A percentile compares a stretch with the other conserved stretches of the same genome.
These are phyloP conservation scores for Oryza australiensis DNA, from an alignment of 176 grass and related monocot genomes.

Conservation along the genomic window DNA sequence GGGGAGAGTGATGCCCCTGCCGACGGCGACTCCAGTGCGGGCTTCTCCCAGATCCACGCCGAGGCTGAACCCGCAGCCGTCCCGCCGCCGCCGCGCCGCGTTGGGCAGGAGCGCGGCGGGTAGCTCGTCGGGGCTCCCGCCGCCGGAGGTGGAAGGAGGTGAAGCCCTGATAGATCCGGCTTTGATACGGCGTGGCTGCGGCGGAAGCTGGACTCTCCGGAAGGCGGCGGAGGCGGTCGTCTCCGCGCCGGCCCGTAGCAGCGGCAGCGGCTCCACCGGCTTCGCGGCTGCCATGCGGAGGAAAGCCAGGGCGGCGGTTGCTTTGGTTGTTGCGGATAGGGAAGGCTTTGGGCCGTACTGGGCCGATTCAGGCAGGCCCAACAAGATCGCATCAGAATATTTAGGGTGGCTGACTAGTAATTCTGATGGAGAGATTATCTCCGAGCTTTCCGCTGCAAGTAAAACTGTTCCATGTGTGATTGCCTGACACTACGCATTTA, in stretches of 20 bases:
- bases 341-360: background rate
- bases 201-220: background rate
- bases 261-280: constrained; percentile 29
- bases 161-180: constrained; percentile 14
- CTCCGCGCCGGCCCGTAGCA: background rate
- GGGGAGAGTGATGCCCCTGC: constrained; percentile 61
- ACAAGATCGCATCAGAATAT: background rate
- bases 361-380: background rate
- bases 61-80: constrained; percentile 74
- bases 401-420: background rate
- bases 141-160: background rate
- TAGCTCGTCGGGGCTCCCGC: constrained; percentile 10
- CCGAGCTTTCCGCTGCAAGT: background rate
- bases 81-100: constrained; percentile 60
- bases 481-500: no score
- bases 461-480: no score
- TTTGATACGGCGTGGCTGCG: background rate
- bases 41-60: constrained; percentile 68
- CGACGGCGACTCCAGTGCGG: constrained; percentile 69
- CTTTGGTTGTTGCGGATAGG: background rate
- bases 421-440: background rate
- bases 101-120: constrained; percentile 57
- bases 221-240: background rate
- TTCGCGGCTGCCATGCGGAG: constrained; percentile 17
- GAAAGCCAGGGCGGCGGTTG: background rate